Evolutionary conservation across 805 yeast species (phyloP).

Genomic region (Komagataella phaffii): DNA sequence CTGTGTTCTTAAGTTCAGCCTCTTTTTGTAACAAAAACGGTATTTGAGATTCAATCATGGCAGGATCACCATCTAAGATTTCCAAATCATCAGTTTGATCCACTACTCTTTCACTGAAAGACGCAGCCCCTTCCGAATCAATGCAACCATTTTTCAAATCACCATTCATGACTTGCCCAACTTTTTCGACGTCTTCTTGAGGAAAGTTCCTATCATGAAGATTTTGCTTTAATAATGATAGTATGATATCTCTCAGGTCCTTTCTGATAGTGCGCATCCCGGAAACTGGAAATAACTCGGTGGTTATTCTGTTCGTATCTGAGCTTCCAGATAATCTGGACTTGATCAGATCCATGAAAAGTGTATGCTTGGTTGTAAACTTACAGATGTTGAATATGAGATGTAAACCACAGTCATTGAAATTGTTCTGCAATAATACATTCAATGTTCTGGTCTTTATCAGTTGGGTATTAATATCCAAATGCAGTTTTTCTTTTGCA

Average conservation of each 20-base stretch:
- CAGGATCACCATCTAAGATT: not conserved
- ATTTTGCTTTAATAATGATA: not conserved
- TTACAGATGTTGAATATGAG: constrained; percentile 60
- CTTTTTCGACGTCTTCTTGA: not conserved
- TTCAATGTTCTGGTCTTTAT: constrained; percentile 21
- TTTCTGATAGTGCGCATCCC: not conserved
- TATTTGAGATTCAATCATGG: not conserved
- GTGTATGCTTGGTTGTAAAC: constrained; percentile 35
- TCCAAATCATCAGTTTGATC: not conserved
- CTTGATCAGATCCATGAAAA: constrained; percentile 37
- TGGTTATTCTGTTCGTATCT: not conserved
- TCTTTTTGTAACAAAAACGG: not conserved
- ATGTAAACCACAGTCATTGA: constrained; percentile 92
- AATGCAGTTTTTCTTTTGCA: constrained; percentile 47
- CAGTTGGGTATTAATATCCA: constrained; percentile 29
- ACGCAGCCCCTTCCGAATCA: not conserved
- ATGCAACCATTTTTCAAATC: not conserved
- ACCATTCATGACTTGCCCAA: not conserved
- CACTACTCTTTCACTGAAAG: not conserved
- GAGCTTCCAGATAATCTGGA: not conserved
- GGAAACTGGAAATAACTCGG: not conserved
- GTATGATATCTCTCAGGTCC: not conserved
- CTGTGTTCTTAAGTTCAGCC: not conserved
- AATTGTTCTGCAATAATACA: constrained; percentile 78
- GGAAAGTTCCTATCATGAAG: not conserved